Conservation (phyloP, 345 rosid species). For the Mangifera indica region DNA sequence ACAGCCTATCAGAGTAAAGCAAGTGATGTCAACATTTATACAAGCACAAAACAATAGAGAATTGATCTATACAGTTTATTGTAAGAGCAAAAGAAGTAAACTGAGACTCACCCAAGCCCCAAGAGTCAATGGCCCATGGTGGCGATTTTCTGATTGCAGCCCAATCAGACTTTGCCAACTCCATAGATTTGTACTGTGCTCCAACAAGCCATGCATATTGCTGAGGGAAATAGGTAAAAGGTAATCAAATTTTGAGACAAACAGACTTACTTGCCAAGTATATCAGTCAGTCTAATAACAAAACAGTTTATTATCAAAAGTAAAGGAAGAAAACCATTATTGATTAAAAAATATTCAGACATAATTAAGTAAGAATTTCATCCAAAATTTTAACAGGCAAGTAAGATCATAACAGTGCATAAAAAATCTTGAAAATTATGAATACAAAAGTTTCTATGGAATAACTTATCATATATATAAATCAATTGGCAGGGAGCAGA, state of each 20-base stretch:
- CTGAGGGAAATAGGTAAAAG: constrained; percentile 32
- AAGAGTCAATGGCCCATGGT: constrained; percentile 95
- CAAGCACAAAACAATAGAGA: background rate
- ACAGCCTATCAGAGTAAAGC: constrained; percentile 57
- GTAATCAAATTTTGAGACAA: constrained; percentile 7
- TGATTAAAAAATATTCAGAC: background rate
- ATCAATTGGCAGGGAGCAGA: background rate
- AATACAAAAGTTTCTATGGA: background rate
- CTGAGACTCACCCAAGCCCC: constrained; percentile 87
- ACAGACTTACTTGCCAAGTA: background rate
- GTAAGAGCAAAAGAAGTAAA: background rate
- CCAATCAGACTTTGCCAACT: constrained; percentile 92
- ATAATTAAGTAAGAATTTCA: background rate
- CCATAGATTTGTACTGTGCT: constrained; percentile 88
- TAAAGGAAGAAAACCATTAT: background rate
- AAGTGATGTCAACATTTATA: background rate
- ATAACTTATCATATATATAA: background rate
- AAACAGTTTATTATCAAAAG: background rate
- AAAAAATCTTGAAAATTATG: background rate
- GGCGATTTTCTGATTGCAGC: constrained; percentile 74
- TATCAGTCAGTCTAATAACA: background rate
- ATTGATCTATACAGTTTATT: background rate
- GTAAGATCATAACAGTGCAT: background rate
- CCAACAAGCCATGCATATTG: constrained; percentile 96
- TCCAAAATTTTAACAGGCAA: background rate